These are phyloP conservation scores for Oryza longistaminata DNA, from an alignment of 176 grass and related monocot genomes.

Conservation along the genomic window DNA sequence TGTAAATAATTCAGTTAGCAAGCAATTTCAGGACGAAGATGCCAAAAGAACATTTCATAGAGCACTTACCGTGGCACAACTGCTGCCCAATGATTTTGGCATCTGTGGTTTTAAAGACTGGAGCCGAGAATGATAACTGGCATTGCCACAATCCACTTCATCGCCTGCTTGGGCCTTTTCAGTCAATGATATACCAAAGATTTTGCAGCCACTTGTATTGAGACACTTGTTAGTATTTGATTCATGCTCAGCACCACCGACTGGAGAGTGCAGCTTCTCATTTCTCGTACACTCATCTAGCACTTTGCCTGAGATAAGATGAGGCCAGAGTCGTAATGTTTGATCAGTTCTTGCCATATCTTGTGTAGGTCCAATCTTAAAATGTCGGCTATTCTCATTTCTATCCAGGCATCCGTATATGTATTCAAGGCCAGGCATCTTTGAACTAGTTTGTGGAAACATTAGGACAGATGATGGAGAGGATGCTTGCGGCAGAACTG, in stretches of 20 bases:
- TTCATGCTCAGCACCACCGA: slow-evolving; percentile 32
- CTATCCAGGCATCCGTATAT: slow-evolving; percentile 23
- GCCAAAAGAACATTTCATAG: slow-evolving; percentile 3
- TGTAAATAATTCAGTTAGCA: slow-evolving; percentile 16
- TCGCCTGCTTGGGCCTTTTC: slow-evolving; percentile 41
- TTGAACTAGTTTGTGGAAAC: slow-evolving; percentile 47
- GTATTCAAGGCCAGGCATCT: slow-evolving; percentile 31
- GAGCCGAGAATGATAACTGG: slow-evolving; percentile 34
- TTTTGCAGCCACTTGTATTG: slow-evolving; percentile 51
- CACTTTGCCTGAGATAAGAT: slow-evolving; percentile 35
- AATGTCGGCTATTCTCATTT: slow-evolving; percentile 31
- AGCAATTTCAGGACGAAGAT: slow-evolving; percentile 29
- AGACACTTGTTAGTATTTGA: slow-evolving; percentile 36
- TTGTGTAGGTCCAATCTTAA: slow-evolving; percentile 10
- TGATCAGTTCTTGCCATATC: slow-evolving; percentile 38
- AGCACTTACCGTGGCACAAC: slow-evolving; percentile 53
- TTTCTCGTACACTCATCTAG: slow-evolving; percentile 29
- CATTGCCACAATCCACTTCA: slow-evolving; percentile 36
- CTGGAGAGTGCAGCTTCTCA: slow-evolving; percentile 37
- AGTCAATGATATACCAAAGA: slow-evolving; percentile 70
- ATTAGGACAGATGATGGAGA: slow-evolving; percentile 63
- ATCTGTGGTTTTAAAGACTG: slow-evolving; percentile 42
- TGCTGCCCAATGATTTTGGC: slow-evolving; percentile 41
- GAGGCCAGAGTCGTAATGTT: slow-evolving; percentile 49
- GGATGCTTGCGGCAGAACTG: slow-evolving; percentile 44